A percentile compares a stretch with the other conserved stretches of the same genome.
Evolutionary conservation across 331 rosid species (phyloP).

Genomic region (Prunus yedoensis): DNA sequence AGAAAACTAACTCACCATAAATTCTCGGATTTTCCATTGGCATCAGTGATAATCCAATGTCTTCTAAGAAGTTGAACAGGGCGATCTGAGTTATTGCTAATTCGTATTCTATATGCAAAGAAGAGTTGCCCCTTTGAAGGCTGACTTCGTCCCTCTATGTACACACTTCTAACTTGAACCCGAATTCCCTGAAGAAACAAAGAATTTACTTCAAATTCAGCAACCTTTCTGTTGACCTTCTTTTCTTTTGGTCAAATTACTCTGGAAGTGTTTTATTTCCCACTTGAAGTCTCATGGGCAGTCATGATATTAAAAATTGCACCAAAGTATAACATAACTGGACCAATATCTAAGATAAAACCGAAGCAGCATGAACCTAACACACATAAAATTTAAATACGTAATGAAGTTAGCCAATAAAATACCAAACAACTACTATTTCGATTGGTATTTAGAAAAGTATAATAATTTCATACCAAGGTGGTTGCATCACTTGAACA

Average conservation of each 20-base stretch:
- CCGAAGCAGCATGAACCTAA: neutral
- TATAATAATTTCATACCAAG: conserved; percentile 41
- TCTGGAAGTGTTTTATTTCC: neutral
- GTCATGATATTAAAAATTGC: neutral
- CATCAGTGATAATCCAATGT: conserved; percentile 94
- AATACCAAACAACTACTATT: no score
- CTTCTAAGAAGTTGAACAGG: conserved; percentile 91
- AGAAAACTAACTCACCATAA: conserved; percentile 59
- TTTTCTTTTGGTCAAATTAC: neutral
- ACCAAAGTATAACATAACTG: neutral
- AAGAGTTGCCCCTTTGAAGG: conserved; percentile 75
- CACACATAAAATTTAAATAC: neutral
- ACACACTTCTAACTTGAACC: conserved; percentile 92
- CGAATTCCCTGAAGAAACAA: conserved; percentile 70
- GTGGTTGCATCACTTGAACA: conserved; percentile 94
- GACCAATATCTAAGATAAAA: neutral
- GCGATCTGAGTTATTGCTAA: conserved; percentile 76
- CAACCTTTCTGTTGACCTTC: neutral
- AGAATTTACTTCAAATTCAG: conserved; percentile 17
- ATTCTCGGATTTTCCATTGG: conserved; percentile 76
- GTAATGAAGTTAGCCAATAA: neutral
- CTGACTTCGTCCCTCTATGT: conserved; percentile 90
- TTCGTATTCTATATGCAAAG: conserved; percentile 89
- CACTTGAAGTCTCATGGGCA: neutral
- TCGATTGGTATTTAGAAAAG: no score